Evolutionary conservation across 306 rosid species (phyloP).

Genomic region (Prunus davidiana): DNA sequence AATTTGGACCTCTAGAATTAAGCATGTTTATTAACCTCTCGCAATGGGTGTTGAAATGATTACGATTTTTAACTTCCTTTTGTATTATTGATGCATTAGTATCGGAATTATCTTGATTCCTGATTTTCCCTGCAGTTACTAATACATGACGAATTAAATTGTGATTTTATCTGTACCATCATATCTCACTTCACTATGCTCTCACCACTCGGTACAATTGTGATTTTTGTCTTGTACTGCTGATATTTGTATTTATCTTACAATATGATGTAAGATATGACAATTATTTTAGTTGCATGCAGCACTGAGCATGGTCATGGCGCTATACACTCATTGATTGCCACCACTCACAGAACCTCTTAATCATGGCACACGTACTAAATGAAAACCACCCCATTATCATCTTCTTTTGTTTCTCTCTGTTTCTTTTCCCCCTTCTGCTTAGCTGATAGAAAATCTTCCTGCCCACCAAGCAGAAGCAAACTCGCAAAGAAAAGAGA

Average conservation of each 20-base stretch:
- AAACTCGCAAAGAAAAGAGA: constrained; percentile 3
- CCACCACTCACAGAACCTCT: constrained; percentile 7
- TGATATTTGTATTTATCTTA: background rate
- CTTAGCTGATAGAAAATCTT: background rate
- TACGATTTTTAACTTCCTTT: too few relatives aligned
- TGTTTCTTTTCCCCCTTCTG: background rate
- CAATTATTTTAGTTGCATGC: background rate
- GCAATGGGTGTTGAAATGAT: too few relatives aligned
- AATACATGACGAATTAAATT: too few relatives aligned
- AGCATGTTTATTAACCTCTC: background rate
- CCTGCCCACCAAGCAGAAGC: constrained; percentile 19
- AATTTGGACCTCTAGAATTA: constrained; percentile 5
- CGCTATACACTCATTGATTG: constrained; percentile 3
- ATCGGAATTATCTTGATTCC: too few relatives aligned
- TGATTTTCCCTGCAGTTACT: too few relatives aligned
- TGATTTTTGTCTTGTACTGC: background rate
- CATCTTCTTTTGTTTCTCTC: too few relatives aligned
- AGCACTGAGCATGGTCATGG: background rate
- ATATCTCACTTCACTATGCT: background rate
- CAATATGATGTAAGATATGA: background rate
- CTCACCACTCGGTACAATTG: background rate
- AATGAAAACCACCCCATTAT: background rate
- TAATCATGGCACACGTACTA: background rate
- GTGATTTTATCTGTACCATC: too few relatives aligned
- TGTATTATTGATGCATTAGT: accelerated